Base-by-base conservation (phyloP, 768 basidiomycete genomes). In the Calocybe cyanea region DNA sequence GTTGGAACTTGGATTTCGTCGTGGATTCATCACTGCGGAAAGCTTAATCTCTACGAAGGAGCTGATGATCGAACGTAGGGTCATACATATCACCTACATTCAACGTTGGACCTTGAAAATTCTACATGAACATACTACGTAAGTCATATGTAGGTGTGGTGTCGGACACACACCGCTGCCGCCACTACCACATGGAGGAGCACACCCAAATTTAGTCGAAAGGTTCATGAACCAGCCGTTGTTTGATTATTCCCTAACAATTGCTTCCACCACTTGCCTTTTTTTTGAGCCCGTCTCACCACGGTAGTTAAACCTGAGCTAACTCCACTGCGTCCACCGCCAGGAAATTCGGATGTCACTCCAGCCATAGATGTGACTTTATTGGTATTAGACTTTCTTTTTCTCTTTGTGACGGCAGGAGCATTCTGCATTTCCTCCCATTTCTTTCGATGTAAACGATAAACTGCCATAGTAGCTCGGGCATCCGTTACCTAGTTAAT, bases 391-490 rank as follows among this genome's bases (percentile, higher is more conserved):
- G 51, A 51, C 4, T 48, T 49, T 32, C 42, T 37, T 46, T 59
- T 59, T 24, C 53, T 48, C 45, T 57, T 57, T 28, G 45, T 52
- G 13, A 50, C 49, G 15, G 30, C 28, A n/a, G 48, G 34, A 15
- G 56, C 59, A 4, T 69, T 62, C 4, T 66, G 62, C n/a, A 73
- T 71, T 46, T 72, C 72, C 53, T 98, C 94, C 91, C 91, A 98
- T 38, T 80, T 74, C 41, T 80, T 81, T 54, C 87, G 83, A 63
- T 93, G 76, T 14, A 94, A 59, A 6, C 92, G 77, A 62, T 87
- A 97, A 31, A 97, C 70, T 0, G 92, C 94, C 92, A 99, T 96
- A 0, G 93, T 89, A 0, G 94, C 95, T 41, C 94, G 77, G 0
- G 94, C 92, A 61, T 98, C 94, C 14, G 80, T 88, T 4, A 97